These are phyloP conservation scores for Phialophora tarda DNA, from an alignment of 2,329 filamentous ascomycete species.

Conservation along the genomic window DNA sequence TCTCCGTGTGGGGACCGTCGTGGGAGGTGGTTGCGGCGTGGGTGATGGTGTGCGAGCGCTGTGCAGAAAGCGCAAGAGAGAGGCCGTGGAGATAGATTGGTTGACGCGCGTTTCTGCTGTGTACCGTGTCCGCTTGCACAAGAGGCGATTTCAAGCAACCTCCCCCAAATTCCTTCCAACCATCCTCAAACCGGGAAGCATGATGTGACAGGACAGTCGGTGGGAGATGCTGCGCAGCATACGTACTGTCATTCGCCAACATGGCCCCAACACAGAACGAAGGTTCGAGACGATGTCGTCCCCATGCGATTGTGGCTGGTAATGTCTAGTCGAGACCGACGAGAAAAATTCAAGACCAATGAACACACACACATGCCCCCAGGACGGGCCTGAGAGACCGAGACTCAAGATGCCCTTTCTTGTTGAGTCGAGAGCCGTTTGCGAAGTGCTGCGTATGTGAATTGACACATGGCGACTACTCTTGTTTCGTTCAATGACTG, in stretches of 20 bases:
- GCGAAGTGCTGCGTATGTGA: background rate
- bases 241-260: background rate
- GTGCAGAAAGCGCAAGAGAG: background rate
- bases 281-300: conserved; percentile 1
- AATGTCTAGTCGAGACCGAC: conserved; percentile 4
- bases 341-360: conserved; percentile 1
- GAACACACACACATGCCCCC: background rate
- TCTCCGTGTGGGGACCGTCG: background rate
- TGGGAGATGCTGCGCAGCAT: background rate
- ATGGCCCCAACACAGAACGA: background rate
- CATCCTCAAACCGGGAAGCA: conserved; percentile 5
- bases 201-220: conserved; percentile 2
- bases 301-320: background rate
- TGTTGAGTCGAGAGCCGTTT: background rate
- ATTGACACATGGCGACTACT: background rate
- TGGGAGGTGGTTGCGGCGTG: background rate
- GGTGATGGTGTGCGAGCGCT: background rate
- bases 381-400: background rate
- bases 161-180: background rate
- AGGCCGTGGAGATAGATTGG: background rate
- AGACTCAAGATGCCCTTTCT: background rate
- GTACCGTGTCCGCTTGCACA: conserved; percentile 11
- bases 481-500: background rate
- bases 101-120: conserved; percentile 1
- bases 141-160: conserved; percentile 16